Base-by-base conservation (phyloP, 2,329 filamentous ascomycete species). In the Lasiodiplodia citricola region DNA sequence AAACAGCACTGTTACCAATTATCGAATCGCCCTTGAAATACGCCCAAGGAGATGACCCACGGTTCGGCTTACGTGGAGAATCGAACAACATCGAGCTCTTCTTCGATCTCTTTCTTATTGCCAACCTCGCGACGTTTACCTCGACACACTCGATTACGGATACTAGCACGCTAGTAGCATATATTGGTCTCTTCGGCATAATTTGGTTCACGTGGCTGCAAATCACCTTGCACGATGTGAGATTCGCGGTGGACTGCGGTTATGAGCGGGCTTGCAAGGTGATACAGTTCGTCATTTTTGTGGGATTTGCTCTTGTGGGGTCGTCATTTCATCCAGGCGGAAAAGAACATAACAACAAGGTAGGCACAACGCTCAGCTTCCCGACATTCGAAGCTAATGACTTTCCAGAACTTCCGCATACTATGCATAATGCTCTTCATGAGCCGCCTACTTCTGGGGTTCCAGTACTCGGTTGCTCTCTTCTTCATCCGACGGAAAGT, bases 141-240 rank as follows among this genome's bases (percentile, higher is more conserved):
- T 78, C 80, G 21, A 82, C 82, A 13, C 83, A 86, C 72, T 82
- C 85, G 52, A 85, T 87, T 62, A 85, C 83, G 67, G 82, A 84
- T 70, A 64, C 60, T 6, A 47, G 55, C 18, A 68, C 41, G n/a
- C 70, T 79, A 7, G 70, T 71, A 55, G 66, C 81, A 44, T 83
- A 86, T 72, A 77, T 86, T 64, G 77, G 84, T 55, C 85, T 84
- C 73, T 81, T 87, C 73, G 75, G 84, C 13, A 80, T 90, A 18
- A 79, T 90, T 7, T 90, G 88, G 88, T 86, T 88, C 66, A 89
- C 86, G 28, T 91, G 88, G 88, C 81, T 89, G 21, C 80, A 88
- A 54, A 84, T 87, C 16, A 84, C 85, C 18, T 77, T 90, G 3
- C 89, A 87, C 73, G 88, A 90, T 75, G 84, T 90, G 52, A 85